These are phyloP conservation scores for Cucumis hystrix DNA, from an alignment of 306 rosid species.

Conservation along the genomic window DNA sequence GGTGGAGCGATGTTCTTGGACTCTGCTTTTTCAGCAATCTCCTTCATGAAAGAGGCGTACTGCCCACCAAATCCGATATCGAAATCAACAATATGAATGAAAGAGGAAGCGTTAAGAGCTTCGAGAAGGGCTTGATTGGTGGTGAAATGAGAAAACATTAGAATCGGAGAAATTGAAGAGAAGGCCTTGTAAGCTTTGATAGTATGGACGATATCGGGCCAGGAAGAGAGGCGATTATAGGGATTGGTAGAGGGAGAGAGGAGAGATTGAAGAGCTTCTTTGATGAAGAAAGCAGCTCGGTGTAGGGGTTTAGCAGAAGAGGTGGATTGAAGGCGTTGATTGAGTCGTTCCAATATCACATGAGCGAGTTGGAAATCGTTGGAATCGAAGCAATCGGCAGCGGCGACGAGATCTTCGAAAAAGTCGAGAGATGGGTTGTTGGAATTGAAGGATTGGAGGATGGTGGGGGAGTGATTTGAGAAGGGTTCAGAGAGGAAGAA, in stretches of 20 bases:
- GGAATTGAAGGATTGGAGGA: conserved; percentile 10
- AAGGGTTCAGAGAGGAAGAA: conserved; percentile 34
- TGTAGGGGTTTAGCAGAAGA: conserved; percentile 42
- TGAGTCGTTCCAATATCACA: conserved; percentile 61
- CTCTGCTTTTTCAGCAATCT: conserved; percentile 49
- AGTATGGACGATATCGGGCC: conserved; percentile 55
- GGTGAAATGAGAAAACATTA: conserved; percentile 80
- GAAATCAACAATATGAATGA: conserved; percentile 69
- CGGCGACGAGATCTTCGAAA: conserved; percentile 56
- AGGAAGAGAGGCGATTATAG: conserved; percentile 28
- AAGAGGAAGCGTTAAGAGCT: conserved; percentile 29
- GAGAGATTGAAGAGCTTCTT: conserved; percentile 61
- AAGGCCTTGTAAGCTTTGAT: conserved; percentile 56
- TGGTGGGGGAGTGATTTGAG: conserved; percentile 15
- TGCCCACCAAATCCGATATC: conserved; percentile 81
- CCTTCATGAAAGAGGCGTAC: conserved; percentile 78
- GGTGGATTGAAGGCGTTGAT: conserved; percentile 34
- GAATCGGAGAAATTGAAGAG: conserved; percentile 59
- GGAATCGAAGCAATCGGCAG: conserved; percentile 70
- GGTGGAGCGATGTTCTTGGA: conserved; percentile 19
- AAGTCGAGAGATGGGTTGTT: conserved; percentile 34
- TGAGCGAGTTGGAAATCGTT: conserved; percentile 48
- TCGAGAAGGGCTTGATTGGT: conserved; percentile 82
- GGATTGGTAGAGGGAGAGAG: conserved; percentile 39
- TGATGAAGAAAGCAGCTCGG: conserved; percentile 59